phyloP scores from a whole-genome alignment of 768 basidiomycete species.

The Roridomyces roridus region DNA sequence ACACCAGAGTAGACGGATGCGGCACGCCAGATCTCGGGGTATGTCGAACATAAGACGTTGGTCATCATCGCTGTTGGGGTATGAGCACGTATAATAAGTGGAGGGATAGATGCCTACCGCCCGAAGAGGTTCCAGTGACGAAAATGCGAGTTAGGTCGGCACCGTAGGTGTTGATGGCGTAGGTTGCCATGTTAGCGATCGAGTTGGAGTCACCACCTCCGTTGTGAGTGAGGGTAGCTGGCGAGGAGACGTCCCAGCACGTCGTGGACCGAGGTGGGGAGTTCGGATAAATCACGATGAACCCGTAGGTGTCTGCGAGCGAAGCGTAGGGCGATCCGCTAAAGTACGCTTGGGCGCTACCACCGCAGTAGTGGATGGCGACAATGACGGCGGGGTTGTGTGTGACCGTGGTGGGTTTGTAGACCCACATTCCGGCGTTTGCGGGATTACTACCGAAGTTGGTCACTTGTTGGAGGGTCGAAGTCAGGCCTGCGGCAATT shows the following conservation, averaged over 20 bases:
- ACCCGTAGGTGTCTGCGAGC: constrained; percentile 54
- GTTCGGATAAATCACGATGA: constrained; percentile 57
- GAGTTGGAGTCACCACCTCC: constrained; percentile 60
- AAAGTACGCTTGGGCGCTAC: constrained; percentile 59
- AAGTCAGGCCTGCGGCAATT: constrained; percentile 8
- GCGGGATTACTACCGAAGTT: constrained; percentile 60
- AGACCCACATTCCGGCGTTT: constrained; percentile 54
- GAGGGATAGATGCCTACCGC: constrained; percentile 37
- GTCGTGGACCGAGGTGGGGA: constrained; percentile 48
- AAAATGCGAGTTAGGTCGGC: constrained; percentile 54
- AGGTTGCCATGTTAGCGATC: constrained; percentile 53
- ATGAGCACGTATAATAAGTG: not conserved
- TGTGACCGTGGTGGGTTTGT: constrained; percentile 45
- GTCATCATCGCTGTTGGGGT: constrained; percentile 64
- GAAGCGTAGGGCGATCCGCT: constrained; percentile 53
- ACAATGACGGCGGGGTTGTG: constrained; percentile 53
- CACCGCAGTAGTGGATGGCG: constrained; percentile 60
- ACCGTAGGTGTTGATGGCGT: constrained; percentile 52
- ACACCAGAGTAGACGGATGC: constrained; percentile 58
- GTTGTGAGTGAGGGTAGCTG: constrained; percentile 60
- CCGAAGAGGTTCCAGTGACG: constrained; percentile 57
- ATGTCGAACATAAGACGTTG: constrained; percentile 57
- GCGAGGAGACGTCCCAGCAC: constrained; percentile 61
- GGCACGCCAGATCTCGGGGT: constrained; percentile 60
- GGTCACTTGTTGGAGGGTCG: constrained; percentile 44